Base-by-base conservation (phyloP, 768 basidiomycete genomes). In the Suillus alpinus region DNA sequence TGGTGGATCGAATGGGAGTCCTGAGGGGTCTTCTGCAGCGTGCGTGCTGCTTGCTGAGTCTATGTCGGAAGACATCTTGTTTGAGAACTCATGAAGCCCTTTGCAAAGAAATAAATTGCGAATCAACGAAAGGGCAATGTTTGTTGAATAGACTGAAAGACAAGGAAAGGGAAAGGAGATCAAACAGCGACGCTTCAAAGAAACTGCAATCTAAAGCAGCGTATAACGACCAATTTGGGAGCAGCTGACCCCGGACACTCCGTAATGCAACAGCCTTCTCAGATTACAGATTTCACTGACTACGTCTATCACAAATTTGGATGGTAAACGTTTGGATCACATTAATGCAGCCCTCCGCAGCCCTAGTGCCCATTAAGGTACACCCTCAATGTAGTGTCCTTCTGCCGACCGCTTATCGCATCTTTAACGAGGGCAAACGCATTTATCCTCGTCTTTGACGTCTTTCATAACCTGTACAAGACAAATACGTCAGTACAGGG, bases 371-470 rank as follows among this genome's bases (percentile, higher is more conserved):
- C 37, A 26, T 39, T 37, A 55, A 65, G 52, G 49, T 65, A 66
- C 51, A n/a, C 31, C 58, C 37, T 56, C 41, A 23, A 56, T 50
- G 61, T 57, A 40, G 62, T 67, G 44, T 63, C 62, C 36, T 44
- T 29, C 47, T 20, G 26, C 58, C 61, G 20, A 56, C 60, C 69
- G 67, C 63, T 67, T 65, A 61, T 41, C 37, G 40, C 47, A 14
- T 43, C 55, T 51, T 71, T 51, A 66, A 57, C 76, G 74, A 47
- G 74, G 57, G 64, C 81, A 84, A 59, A 63, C 67, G 64, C 82
- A 83, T 64, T 74, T 78, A 67, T 83, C 76, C 66, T 80, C 80
- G 57, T 83, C 82, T 66, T 79, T 78, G 59, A 83, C 79, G 57
- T 75, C 66, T 58, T 72, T 70, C 81, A 83, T 81, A 51, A 83